Conservation (phyloP, 2,329 filamentous ascomycete genomes). For the Ophiocordyceps camponoti-saundersi region DNA sequence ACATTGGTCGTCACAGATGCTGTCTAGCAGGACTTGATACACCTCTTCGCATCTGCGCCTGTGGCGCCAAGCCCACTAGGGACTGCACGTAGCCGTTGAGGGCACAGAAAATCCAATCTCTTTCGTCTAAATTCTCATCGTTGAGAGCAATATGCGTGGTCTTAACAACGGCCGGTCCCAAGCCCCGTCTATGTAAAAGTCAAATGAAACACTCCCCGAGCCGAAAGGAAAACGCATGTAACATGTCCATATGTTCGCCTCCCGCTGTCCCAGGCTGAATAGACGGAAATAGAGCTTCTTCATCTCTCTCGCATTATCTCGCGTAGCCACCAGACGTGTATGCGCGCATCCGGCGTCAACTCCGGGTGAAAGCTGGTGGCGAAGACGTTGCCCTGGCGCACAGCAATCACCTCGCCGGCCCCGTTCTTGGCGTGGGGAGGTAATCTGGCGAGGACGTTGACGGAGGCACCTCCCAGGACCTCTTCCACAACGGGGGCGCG, state of each 20-base stretch:
- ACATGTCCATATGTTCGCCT: too few relatives aligned
- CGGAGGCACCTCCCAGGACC: slow-evolving; percentile 34
- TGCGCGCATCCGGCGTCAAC: slow-evolving; percentile 69
- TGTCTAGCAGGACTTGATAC: neutral
- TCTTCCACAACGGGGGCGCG: slow-evolving; percentile 84
- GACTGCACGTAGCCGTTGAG: neutral
- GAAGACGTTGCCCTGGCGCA: slow-evolving; percentile 79
- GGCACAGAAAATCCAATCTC: too few relatives aligned
- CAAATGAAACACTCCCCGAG: too few relatives aligned
- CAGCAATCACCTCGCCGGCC: slow-evolving; percentile 68
- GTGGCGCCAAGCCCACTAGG: neutral
- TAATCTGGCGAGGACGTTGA: slow-evolving; percentile 35
- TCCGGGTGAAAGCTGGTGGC: slow-evolving; percentile 95
- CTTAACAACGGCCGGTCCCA: neutral
- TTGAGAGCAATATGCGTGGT: neutral
- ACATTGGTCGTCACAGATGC: neutral
- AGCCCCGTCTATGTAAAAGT: too few relatives aligned
- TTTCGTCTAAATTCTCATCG: too few relatives aligned
- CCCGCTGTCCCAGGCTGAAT: too few relatives aligned
- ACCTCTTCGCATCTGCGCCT: neutral
- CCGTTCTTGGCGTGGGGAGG: slow-evolving; percentile 23
- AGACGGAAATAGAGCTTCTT: neutral
- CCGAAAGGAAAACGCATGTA: too few relatives aligned
- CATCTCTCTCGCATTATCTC: slow-evolving; percentile 28
- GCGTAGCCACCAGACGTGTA: slow-evolving; percentile 85